phyloP scores from a whole-genome alignment of 2,329 filamentous ascomycete species.

The Talaromyces sp. region DNA sequence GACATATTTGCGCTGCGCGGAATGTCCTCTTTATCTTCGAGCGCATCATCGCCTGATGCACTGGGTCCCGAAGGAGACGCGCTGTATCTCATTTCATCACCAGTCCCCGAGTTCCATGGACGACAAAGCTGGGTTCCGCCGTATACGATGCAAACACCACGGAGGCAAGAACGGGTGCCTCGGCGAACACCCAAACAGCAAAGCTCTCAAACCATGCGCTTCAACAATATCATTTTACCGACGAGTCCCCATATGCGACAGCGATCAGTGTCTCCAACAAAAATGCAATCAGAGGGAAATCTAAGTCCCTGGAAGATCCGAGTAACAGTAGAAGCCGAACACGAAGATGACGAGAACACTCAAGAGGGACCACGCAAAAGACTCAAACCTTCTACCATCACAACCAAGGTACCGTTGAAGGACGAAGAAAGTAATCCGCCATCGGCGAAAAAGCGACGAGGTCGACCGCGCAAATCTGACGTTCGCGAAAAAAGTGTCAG shows the following conservation, averaged over 20 bases:
- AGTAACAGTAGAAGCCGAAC: conserved; percentile 45
- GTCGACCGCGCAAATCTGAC: conserved; percentile 41
- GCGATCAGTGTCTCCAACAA: conserved; percentile 35
- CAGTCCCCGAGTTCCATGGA: conserved; percentile 34
- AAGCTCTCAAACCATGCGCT: conserved; percentile 37
- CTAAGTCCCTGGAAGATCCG: conserved; percentile 46
- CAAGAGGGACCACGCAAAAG: conserved; percentile 30
- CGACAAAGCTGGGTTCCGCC: conserved; percentile 39
- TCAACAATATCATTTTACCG: conserved; percentile 40
- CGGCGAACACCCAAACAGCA: conserved; percentile 32
- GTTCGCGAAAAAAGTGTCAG: conserved; percentile 29
- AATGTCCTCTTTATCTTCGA: conserved; percentile 28
- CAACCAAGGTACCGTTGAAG: conserved; percentile 41
- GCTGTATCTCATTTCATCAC: conserved; percentile 40
- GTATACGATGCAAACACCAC: conserved; percentile 31
- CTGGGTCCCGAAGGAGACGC: conserved; percentile 39
- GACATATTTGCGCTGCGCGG: neutral
- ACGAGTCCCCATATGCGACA: conserved; percentile 31
- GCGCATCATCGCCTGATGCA: conserved; percentile 39
- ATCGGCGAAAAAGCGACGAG: conserved; percentile 39
- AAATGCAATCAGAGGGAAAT: conserved; percentile 34
- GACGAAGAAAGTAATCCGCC: conserved; percentile 29
- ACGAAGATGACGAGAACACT: conserved; percentile 31
- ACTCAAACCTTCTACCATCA: conserved; percentile 28
- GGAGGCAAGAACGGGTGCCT: conserved; percentile 28